Evolutionary conservation across 1,284 basidiomycete genomes (phyloP).

Genomic region (Moesziomyces sp.): DNA sequence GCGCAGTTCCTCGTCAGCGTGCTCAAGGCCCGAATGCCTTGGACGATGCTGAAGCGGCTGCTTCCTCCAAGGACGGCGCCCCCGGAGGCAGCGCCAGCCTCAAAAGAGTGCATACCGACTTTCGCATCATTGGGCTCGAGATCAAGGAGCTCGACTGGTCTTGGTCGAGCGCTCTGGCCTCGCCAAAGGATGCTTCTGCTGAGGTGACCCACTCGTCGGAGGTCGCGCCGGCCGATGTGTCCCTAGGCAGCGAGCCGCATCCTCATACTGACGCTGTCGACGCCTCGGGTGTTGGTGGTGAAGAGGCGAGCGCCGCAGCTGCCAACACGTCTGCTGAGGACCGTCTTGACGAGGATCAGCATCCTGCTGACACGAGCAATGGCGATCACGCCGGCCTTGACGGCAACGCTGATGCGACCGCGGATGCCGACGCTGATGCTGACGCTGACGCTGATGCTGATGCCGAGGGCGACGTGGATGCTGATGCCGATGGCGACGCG

Average conservation of each 20-base stretch:
- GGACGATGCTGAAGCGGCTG: background rate
- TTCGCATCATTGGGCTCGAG: constrained; percentile 48
- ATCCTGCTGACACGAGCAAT: too few relatives aligned
- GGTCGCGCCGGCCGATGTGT: too few relatives aligned
- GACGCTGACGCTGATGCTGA: constrained; percentile 6
- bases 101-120: constrained; percentile 49
- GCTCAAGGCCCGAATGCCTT: constrained; percentile 1
- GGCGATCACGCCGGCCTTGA: too few relatives aligned
- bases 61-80: constrained; percentile 1
- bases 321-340: too few relatives aligned
- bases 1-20: constrained; percentile 3
- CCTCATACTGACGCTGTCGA: background rate
- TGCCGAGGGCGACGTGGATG: constrained; percentile 21
- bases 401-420: background rate
- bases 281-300: background rate
- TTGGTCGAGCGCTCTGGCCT: constrained; percentile 31
- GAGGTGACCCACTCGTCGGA: background rate
- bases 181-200: constrained; percentile 1
- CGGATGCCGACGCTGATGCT: constrained; percentile 1
- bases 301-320: too few relatives aligned
- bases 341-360: too few relatives aligned
- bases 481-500: constrained; percentile 6
- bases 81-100: constrained; percentile 6
- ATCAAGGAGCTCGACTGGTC: constrained; percentile 54
- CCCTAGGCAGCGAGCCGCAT: background rate